Evolutionary conservation across 2,329 filamentous ascomycete species (phyloP).

Genomic region (Colletotrichum magnum): DNA sequence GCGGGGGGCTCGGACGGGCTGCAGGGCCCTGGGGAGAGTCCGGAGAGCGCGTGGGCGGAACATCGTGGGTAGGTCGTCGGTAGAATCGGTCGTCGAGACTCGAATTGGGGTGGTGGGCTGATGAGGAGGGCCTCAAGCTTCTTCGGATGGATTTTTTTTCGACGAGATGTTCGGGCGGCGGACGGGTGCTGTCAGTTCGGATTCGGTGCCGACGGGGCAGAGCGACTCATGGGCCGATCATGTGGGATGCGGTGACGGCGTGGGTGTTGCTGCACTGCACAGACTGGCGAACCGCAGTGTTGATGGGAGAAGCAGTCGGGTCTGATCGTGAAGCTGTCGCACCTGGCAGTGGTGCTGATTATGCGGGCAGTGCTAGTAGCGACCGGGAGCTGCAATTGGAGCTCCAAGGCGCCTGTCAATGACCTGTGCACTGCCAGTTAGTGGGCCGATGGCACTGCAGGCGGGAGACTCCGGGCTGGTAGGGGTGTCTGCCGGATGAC

Average conservation of each 20-base stretch:
- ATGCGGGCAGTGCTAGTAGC: slow-evolving; percentile 3
- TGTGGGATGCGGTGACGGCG: slow-evolving; percentile 22
- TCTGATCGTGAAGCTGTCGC: slow-evolving; percentile 31
- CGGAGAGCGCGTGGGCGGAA: slow-evolving; percentile 47
- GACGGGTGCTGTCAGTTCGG: slow-evolving; percentile 23
- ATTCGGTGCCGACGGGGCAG: slow-evolving; percentile 36
- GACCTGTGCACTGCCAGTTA: background rate
- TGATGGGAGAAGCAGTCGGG: slow-evolving; percentile 17
- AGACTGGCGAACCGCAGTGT: slow-evolving; percentile 30
- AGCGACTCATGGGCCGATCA: slow-evolving; percentile 27
- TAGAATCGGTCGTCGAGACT: slow-evolving; percentile 1
- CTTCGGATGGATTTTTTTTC: slow-evolving; percentile 27
- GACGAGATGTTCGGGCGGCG: slow-evolving; percentile 36
- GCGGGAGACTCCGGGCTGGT: background rate
- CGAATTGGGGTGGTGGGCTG: slow-evolving; percentile 19
- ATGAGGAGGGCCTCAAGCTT: slow-evolving; percentile 10
- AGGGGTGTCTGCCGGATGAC: slow-evolving; percentile 25
- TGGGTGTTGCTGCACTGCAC: slow-evolving; percentile 24
- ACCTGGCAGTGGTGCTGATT: slow-evolving; percentile 4
- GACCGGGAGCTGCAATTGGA: slow-evolving; percentile 20
- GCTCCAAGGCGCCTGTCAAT: slow-evolving; percentile 13
- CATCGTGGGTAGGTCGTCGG: slow-evolving; percentile 43
- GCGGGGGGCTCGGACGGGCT: slow-evolving; percentile 41
- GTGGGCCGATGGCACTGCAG: slow-evolving; percentile 14
- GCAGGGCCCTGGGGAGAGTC: slow-evolving; percentile 43